Conservation (phyloP, 2,329 filamentous ascomycete genomes). For the Diaporthe aspalathi region DNA sequence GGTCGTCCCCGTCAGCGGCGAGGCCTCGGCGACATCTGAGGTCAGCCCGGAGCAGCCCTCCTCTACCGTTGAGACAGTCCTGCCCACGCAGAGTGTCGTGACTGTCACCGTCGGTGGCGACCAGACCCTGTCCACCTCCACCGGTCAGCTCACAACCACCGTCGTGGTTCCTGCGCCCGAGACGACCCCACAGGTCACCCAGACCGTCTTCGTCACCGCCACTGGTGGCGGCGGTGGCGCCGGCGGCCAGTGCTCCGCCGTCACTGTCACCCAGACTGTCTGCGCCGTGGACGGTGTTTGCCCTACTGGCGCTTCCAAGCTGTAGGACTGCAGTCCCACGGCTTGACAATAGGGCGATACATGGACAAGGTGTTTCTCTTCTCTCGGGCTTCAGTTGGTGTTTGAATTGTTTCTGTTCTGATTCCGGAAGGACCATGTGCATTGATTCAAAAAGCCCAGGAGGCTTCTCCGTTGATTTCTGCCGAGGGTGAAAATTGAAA, state of each 20-base stretch:
- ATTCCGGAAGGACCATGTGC: not conserved
- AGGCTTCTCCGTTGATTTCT: conserved; percentile 16
- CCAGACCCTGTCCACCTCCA: conserved; percentile 19
- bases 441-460: conserved; percentile 15
- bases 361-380: not conserved
- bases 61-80: not conserved
- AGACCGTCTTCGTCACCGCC: conserved; percentile 5
- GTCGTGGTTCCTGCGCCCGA: conserved; percentile 16
- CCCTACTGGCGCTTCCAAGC: conserved; percentile 26
- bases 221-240: not conserved
- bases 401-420: not conserved
- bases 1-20: conserved; percentile 10
- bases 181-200: conserved; percentile 15
- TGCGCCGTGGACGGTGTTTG: conserved; percentile 25
- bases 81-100: conserved; percentile 31
- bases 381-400: not conserved
- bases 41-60: conserved; percentile 17
- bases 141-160: conserved; percentile 4
- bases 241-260: conserved; percentile 19
- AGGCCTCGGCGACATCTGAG: not conserved
- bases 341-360: not conserved
- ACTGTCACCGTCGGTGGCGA: conserved; percentile 22
- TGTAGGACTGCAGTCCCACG: not conserved
- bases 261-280: conserved; percentile 24
- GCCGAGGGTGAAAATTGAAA: not conserved